Conservation (phyloP, 345 rosid genomes). For the Crucihimalaya himalaica region DNA sequence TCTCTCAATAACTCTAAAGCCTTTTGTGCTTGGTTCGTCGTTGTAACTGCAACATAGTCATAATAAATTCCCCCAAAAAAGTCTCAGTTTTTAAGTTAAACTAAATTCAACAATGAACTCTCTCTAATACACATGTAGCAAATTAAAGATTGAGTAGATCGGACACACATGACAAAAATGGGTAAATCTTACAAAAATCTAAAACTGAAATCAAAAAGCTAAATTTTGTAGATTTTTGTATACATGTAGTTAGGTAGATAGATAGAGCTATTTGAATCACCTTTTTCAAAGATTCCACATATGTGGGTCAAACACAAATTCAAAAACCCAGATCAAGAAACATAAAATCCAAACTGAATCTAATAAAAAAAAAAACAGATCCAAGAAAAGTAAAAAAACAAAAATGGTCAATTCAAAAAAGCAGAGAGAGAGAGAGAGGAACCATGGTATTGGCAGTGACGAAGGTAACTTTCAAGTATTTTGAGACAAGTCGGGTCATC, state of each 20-base stretch:
- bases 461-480: constrained; percentile 64
- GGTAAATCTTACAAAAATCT: constrained; percentile 20
- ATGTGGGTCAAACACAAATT: constrained; percentile 4
- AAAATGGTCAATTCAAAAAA: not conserved
- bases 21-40: constrained; percentile 81
- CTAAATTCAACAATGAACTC: constrained; percentile 11
- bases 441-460: constrained; percentile 76
- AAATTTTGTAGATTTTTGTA: not conserved
- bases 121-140: constrained; percentile 5
- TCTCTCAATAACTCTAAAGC: constrained; percentile 78
- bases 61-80: constrained; percentile 5
- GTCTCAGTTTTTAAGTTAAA: not conserved
- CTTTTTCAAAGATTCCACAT: constrained; percentile 15
- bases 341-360: constrained; percentile 4
- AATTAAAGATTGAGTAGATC: constrained; percentile 3
- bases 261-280: not conserved
- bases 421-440: not conserved
- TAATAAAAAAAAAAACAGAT: constrained; percentile 13
- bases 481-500: constrained; percentile 80
- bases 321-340: constrained; percentile 29
- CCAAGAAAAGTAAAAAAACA: not conserved
- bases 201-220: constrained; percentile 17
- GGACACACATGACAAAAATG: not conserved
- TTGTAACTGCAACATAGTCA: constrained; percentile 58
- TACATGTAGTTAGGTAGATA: not conserved